A percentile compares a stretch with the other conserved stretches of the same genome.
These are phyloP conservation scores for Penicillium sp. DNA, from an alignment of 2,329 filamentous ascomycete genomes.

Conservation along the genomic window DNA sequence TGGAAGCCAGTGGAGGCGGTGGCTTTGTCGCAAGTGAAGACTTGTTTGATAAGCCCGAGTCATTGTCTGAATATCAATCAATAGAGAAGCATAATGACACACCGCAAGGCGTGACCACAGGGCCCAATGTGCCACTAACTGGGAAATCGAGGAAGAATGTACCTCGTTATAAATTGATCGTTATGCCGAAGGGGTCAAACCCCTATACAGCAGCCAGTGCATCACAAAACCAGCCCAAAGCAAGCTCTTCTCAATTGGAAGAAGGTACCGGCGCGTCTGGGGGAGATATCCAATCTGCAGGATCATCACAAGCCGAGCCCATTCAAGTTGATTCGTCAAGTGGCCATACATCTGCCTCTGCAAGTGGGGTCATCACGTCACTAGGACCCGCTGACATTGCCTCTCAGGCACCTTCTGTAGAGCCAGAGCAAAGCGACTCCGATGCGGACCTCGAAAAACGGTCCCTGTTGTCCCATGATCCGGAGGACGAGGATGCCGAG, in stretches of 20 bases:
- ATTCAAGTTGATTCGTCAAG: constrained; percentile 25
- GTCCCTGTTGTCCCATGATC: constrained; percentile 58
- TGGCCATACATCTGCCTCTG: constrained; percentile 20
- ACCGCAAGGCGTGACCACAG: neutral
- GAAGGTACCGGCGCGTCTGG: neutral
- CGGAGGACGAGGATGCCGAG: constrained; percentile 62
- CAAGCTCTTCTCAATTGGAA: neutral
- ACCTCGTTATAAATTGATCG: constrained; percentile 10
- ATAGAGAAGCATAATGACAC: neutral
- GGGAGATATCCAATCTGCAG: constrained; percentile 6
- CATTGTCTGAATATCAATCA: neutral
- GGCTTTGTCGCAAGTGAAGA: neutral
- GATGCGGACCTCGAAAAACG: constrained; percentile 42
- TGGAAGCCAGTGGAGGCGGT: neutral
- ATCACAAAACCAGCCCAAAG: neutral
- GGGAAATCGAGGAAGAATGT: neutral
- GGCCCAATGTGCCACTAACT: neutral
- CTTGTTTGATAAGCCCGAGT: neutral
- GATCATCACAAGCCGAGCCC: constrained; percentile 21
- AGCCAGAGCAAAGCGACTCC: constrained; percentile 21
- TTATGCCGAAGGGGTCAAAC: neutral
- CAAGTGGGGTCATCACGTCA: constrained; percentile 25
- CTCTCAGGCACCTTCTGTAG: constrained; percentile 14
- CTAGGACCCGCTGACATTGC: constrained; percentile 16
- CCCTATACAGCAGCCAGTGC: neutral